Evolutionary conservation across 1,284 basidiomycete genomes (phyloP).

Genomic region (Irpex sp.): DNA sequence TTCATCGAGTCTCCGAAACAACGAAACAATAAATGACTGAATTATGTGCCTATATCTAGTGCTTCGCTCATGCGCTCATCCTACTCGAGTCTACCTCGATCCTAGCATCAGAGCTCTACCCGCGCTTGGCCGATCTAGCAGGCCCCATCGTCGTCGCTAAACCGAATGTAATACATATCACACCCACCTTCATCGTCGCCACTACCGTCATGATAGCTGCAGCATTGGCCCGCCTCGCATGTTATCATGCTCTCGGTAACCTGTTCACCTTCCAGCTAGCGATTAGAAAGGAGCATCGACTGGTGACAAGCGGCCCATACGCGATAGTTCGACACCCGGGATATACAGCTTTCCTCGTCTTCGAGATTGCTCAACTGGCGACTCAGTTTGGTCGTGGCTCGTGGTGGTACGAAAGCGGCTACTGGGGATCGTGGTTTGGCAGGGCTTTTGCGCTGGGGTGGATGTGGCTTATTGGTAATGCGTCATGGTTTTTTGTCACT

Average conservation of each 20-base stretch:
- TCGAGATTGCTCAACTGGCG: background rate
- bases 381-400: conserved; percentile 2
- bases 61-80: background rate
- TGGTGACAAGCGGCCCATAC: conserved; percentile 4
- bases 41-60: background rate
- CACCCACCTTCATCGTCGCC: background rate
- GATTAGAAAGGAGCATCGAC: background rate
- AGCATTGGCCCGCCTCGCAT: conserved; percentile 1
- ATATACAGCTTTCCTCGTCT: background rate
- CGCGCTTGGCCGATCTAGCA: background rate
- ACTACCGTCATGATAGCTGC: background rate
- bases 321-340: conserved; percentile 4
- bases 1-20: too few species aligned
- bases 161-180: background rate
- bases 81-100: background rate
- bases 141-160: background rate
- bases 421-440: background rate
- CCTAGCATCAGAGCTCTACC: background rate
- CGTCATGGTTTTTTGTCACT: background rate
- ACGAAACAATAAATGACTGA: too few species aligned
- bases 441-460: background rate
- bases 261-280: conserved; percentile 5
- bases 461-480: background rate
- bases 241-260: conserved; percentile 3
- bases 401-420: conserved; percentile 5